Evolutionary conservation across 768 basidiomycete genomes (phyloP), one percentile per base, ranked within the genome.

Genomic region (Pholiota molesta): DNA sequence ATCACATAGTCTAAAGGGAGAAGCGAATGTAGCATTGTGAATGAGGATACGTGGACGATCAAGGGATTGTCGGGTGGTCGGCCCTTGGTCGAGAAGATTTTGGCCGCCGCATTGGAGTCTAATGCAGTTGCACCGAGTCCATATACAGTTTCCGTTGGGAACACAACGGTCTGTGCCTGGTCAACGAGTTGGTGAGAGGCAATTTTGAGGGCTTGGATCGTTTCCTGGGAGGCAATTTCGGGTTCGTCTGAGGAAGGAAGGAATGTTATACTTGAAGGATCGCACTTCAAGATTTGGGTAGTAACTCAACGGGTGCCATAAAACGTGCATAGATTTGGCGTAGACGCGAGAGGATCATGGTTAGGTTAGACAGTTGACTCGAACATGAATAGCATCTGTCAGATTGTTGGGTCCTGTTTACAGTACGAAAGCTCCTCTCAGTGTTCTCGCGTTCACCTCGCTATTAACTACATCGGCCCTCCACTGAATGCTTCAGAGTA

Each of bases 91-190:
- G 83, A 74, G 75, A 95, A 99, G 68, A 99, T 95, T 67, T 82
- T 83, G 2, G 81, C 71, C 5, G 86, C 84, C 2, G 96, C 94
- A 16, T 75, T 65, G 8, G 83, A 65, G 67, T 86, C 78, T 49
- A 94, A 77, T 0, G 97, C 95, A 21, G 88, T 76, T 0, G 95
- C 97, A 29, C 92, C 97, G n/a, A 99, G 86, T 1, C 97, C 97
- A 74, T 99, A 99, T 11, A 99, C 97, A 0, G 97, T 99, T 76
- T 99, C 97, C 31, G 97, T 98, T 0, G 97, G 97, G 71, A 99
- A 92, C 0, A 90, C 96, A 59, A 99, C 90, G 21, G 85, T 80
- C 60, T 85, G 78, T 16, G 74, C 68, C 23, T 76, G 76, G 35
- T 81, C 66, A 51, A 80, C 74, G 7, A 92, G 81, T 59, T 83